Conservation (phyloP, 2,329 filamentous ascomycete genomes). For the Penicillium psychrosexuale region DNA sequence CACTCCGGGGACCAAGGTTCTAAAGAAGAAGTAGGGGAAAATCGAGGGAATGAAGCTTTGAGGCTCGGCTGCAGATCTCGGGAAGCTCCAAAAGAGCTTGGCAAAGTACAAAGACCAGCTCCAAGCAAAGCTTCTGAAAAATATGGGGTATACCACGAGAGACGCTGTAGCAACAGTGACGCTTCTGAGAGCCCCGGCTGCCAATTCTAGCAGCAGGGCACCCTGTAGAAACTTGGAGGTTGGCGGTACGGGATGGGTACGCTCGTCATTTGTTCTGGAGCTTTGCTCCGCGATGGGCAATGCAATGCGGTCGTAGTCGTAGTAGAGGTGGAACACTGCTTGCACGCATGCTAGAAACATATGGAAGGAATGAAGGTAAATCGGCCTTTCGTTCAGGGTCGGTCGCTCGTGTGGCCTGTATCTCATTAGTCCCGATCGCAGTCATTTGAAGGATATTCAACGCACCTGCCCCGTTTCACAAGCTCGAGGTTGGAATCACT, state of each 20-base stretch:
- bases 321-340: slow-evolving; percentile 65
- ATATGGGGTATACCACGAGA: slow-evolving; percentile 58
- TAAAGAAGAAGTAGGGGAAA: slow-evolving; percentile 56
- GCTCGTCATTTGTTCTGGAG: slow-evolving; percentile 32
- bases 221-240: slow-evolving; percentile 40
- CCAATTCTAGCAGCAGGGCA: slow-evolving; percentile 30
- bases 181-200: slow-evolving; percentile 35
- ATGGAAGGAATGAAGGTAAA: slow-evolving; percentile 74
- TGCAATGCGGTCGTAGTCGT: slow-evolving; percentile 68
- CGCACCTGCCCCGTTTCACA: slow-evolving; percentile 67
- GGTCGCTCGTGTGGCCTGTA: slow-evolving; percentile 61
- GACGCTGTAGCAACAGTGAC: slow-evolving; percentile 46
- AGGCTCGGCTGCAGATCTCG: slow-evolving; percentile 62
- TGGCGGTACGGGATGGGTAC: slow-evolving; percentile 36
- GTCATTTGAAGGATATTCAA: slow-evolving; percentile 18
- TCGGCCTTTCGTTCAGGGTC: slow-evolving; percentile 77
- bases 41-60: slow-evolving; percentile 53
- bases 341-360: slow-evolving; percentile 67
- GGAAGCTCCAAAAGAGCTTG: slow-evolving; percentile 71
- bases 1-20: slow-evolving; percentile 60
- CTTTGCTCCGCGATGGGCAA: slow-evolving; percentile 46
- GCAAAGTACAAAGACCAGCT: slow-evolving; percentile 66
- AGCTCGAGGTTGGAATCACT: slow-evolving; percentile 63
- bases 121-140: slow-evolving; percentile 66
- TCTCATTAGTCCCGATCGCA: slow-evolving; percentile 9